These are phyloP conservation scores for Parathielavia appendiculata DNA, from an alignment of 495 filamentous ascomycete genomes.

Conservation along the genomic window DNA sequence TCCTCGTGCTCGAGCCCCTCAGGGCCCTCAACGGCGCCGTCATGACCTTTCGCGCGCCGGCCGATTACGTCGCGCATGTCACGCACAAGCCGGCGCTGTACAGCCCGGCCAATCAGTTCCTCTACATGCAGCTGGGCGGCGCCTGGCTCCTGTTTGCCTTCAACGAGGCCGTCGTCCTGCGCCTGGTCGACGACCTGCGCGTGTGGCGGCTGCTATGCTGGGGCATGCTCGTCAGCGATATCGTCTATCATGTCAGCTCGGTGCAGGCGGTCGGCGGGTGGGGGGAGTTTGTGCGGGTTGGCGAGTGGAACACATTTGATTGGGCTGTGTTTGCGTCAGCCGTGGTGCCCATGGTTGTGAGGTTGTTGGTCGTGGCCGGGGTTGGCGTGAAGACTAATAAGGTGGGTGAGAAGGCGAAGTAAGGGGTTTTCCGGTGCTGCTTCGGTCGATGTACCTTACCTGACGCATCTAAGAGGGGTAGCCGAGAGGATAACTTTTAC, in stretches of 20 bases:
- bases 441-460: no score
- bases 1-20: conserved; percentile 56
- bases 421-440: no score
- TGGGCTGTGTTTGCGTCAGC: conserved; percentile 17
- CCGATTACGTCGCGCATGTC: conserved; percentile 30
- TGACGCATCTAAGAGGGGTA: no score
- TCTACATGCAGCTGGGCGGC: conserved; percentile 48
- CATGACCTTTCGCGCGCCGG: conserved; percentile 42
- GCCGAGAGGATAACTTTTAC: no score
- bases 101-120: conserved; percentile 17
- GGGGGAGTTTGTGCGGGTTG: conserved; percentile 12
- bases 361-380: conserved; percentile 21
- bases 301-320: conserved; percentile 21
- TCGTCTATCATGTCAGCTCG: conserved; percentile 13
- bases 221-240: conserved; percentile 31
- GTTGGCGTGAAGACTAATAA: conserved; percentile 14
- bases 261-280: conserved; percentile 32
- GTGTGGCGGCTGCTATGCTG: conserved; percentile 45
- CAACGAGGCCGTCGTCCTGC: conserved; percentile 54
- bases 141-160: conserved; percentile 52
- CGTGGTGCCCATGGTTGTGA: conserved; percentile 11
- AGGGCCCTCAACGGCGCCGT: conserved; percentile 23
- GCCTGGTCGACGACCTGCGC: conserved; percentile 43
- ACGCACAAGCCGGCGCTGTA: conserved; percentile 17
- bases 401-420: not conserved